A percentile compares a stretch with the other conserved stretches of the same genome.
Conservation (phyloP, 768 basidiomycete species). For the Suillus spraguei region DNA sequence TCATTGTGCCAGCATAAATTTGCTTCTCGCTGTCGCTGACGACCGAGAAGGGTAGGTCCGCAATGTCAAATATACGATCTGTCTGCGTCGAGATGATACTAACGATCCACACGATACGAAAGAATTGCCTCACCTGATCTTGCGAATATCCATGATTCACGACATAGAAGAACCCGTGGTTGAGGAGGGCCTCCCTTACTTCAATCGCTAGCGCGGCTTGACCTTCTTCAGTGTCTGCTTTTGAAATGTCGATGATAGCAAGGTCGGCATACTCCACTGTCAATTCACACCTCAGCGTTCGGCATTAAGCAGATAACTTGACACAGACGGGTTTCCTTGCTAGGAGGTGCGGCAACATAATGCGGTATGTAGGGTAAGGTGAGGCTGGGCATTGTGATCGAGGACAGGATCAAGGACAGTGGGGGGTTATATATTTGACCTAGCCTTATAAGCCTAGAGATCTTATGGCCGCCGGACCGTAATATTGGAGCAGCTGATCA, state of each 20-base stretch:
- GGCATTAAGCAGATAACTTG: neutral
- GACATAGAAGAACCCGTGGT: conserved; percentile 45
- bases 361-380: conserved; percentile 38
- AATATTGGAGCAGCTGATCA: neutral
- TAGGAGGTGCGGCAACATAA: conserved; percentile 38
- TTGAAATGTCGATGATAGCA: conserved; percentile 52
- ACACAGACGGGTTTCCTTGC: conserved; percentile 37
- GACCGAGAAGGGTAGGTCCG: conserved; percentile 45
- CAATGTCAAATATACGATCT: conserved; percentile 50
- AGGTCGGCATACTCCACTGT: conserved; percentile 54
- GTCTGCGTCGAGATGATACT: conserved; percentile 33
- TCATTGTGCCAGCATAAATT: conserved; percentile 41
- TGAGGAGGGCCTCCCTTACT: conserved; percentile 48
- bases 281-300: conserved; percentile 26
- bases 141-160: conserved; percentile 41
- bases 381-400: conserved; percentile 33
- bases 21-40: conserved; percentile 47
- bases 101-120: neutral
- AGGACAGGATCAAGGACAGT: neutral
- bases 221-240: conserved; percentile 39
- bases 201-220: conserved; percentile 40
- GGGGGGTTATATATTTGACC: neutral
- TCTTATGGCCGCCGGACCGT: neutral
- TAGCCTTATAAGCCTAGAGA: neutral
- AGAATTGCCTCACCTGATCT: conserved; percentile 31